Percentiles rank a stretch among this genome's conserved stretches.
phyloP scores from a whole-genome alignment of 495 filamentous ascomycete species.

The Chaetomium cochliodes region DNA sequence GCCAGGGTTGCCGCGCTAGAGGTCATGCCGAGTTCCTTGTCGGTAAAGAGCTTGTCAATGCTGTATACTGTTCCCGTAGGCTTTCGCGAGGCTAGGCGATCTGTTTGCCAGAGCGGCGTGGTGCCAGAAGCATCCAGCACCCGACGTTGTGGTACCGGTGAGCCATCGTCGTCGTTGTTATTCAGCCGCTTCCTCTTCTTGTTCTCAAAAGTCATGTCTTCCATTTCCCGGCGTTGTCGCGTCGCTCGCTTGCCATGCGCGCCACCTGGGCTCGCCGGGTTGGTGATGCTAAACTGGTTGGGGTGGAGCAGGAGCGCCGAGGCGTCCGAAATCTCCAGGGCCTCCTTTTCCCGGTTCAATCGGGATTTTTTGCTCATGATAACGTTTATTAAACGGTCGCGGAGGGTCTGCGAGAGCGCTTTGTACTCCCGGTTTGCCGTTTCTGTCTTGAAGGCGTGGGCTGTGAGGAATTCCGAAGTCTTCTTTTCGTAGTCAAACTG shows the following conservation, averaged over 20 bases:
- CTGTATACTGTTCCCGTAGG: constrained; percentile 60
- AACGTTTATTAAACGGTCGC: constrained; percentile 76
- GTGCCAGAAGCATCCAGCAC: constrained; percentile 47
- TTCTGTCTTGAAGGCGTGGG: constrained; percentile 61
- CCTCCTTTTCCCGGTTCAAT: constrained; percentile 83
- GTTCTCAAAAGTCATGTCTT: constrained; percentile 66
- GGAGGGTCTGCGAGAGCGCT: constrained; percentile 71
- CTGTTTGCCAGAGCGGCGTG: constrained; percentile 57
- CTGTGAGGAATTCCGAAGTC: constrained; percentile 50
- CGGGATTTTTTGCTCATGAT: constrained; percentile 72
- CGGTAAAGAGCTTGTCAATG: constrained; percentile 87
- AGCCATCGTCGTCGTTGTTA: constrained; percentile 68
- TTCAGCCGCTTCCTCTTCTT: constrained; percentile 81
- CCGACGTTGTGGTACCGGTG: constrained; percentile 59
- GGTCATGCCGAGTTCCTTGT: constrained; percentile 80
- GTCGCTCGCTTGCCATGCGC: constrained; percentile 80
- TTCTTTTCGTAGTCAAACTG: constrained; percentile 58
- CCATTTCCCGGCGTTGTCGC: constrained; percentile 72
- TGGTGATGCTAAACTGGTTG: constrained; percentile 83
- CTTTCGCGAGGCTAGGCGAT: constrained; percentile 47
- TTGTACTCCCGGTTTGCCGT: constrained; percentile 81
- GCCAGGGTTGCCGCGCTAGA: constrained; percentile 70
- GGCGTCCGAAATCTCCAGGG: constrained; percentile 79
- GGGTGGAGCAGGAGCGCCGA: constrained; percentile 88
- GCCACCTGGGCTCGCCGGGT: constrained; percentile 75